Conservation (phyloP, 495 filamentous ascomycete genomes). For the Xylaria venustula region DNA sequence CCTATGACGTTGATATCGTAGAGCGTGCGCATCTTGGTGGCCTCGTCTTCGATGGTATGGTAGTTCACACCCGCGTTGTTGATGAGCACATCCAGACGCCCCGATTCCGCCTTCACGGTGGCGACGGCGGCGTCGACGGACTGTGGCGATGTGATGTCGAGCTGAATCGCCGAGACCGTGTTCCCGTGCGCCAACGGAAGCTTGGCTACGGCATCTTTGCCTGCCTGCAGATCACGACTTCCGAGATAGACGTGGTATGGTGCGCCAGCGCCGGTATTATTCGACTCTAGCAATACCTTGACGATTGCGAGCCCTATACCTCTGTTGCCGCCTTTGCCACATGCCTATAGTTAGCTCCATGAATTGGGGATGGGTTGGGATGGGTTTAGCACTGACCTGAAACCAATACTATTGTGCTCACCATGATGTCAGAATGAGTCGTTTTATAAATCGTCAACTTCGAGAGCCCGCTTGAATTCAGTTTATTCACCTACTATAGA, state of each 20-base stretch:
- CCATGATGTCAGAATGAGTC: background rate
- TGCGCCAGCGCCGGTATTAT: background rate
- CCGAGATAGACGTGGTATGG: conserved; percentile 13
- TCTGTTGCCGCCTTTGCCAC: conserved; percentile 2
- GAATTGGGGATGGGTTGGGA: background rate
- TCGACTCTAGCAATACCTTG: conserved; percentile 4
- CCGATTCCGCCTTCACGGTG: background rate
- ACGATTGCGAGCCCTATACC: conserved; percentile 14
- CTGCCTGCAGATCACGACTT: conserved; percentile 4
- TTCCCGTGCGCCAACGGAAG: background rate
- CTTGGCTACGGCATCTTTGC: background rate
- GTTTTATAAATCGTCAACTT: background rate
- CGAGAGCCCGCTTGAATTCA: too few species aligned
- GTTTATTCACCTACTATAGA: too few species aligned
- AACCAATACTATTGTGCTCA: conserved; percentile 1
- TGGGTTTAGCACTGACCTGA: background rate
- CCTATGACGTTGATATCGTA: conserved; percentile 11
- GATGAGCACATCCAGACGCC: conserved; percentile 4
- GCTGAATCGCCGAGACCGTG: conserved; percentile 9
- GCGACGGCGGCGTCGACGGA: conserved; percentile 4
- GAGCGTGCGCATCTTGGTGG: background rate
- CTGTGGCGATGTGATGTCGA: background rate
- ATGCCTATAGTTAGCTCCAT: background rate
- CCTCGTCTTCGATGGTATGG: background rate
- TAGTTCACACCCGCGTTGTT: conserved; percentile 7